phyloP scores from a whole-genome alignment of 352 stramenopile genomes.

The Phytophthora sp. region DNA sequence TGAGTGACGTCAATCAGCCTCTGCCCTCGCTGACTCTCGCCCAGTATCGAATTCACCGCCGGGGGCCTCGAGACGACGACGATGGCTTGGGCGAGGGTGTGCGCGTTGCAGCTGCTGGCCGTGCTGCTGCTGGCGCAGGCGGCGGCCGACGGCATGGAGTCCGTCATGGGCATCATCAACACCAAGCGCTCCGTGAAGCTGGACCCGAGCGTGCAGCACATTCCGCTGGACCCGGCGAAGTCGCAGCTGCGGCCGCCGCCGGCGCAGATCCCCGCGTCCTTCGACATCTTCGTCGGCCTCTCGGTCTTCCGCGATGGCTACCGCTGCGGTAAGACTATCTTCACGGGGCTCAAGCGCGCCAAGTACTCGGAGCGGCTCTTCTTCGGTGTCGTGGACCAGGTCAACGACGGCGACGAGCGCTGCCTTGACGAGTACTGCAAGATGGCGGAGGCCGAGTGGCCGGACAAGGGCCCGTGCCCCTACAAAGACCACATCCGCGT shows the following conservation, averaged over 20 bases:
- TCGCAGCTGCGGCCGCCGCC: slow-evolving; percentile 60
- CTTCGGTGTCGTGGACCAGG: slow-evolving; percentile 87
- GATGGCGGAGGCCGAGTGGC: slow-evolving; percentile 72
- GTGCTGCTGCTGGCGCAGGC: slow-evolving; percentile 15
- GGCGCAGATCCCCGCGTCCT: slow-evolving; percentile 51
- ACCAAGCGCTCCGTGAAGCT: slow-evolving; percentile 61
- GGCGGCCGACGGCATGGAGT: slow-evolving; percentile 32
- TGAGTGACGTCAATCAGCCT: slow-evolving; percentile 24
- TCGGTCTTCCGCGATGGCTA: slow-evolving; percentile 86
- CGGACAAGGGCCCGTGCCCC: slow-evolving; percentile 62
- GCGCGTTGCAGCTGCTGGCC: slow-evolving; percentile 10
- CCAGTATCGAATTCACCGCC: slow-evolving; percentile 29
- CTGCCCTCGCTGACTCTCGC: slow-evolving; percentile 27
- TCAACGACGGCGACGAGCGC: slow-evolving; percentile 69
- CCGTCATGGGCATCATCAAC: slow-evolving; percentile 63
- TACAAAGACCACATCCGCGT: slow-evolving; percentile 80
- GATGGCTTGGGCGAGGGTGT: slow-evolving; percentile 1
- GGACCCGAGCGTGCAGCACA: slow-evolving; percentile 78
- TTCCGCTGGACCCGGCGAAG: slow-evolving; percentile 47
- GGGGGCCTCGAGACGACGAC: slow-evolving; percentile 17
- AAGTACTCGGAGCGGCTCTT: slow-evolving; percentile 72
- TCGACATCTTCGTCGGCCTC: slow-evolving; percentile 76
- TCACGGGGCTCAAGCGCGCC: slow-evolving; percentile 77
- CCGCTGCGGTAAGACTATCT: slow-evolving; percentile 82
- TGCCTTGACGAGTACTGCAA: slow-evolving; percentile 84